Base-by-base conservation (phyloP, 176 grass and related monocot genomes). In the Avena atlantica region DNA sequence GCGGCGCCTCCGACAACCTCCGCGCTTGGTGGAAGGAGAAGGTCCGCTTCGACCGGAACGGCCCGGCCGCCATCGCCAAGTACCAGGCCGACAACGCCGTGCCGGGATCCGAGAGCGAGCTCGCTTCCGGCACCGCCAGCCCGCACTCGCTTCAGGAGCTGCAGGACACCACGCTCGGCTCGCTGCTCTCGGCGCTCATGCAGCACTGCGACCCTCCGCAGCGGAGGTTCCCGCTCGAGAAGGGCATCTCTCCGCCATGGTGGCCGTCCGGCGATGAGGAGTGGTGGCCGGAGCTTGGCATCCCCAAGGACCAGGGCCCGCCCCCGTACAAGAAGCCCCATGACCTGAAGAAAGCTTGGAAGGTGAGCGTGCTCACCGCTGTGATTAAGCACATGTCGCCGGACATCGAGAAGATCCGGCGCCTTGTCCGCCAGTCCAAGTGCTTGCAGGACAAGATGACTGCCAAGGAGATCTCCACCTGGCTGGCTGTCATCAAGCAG, bases 381-480 rank as follows among this genome's bases (percentile, higher is more conserved):
- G 97, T 99, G 15, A 99, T 99, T 85, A 99, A 99, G 87, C 97
- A 99, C 87, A 96, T 99, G 87, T 99, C 94, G 8, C 97, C 97
- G 12, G 94, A 99, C 81, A 94, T 99, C 10, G 97, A 99, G 80
- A 99, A 99, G 90, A 96, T 99, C 61, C 93, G 97, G 7, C 77
- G 97, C 11, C 89, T 99, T 0, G 97, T 96, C 25, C 85, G 97
- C 40, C 94, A 96, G 87, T 96, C 94, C 76, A 99, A 99, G 78
- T 99, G 97, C 80, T 92, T 99, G 67, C 97, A 99, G 67, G 97
- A 99, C 85, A 99, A 99, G 89, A 99, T 99, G 97, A 99, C 97
- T 0, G 97, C 97, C 48, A 99, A 99, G 87, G 97, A 99, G 92
- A 99, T 91, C 59, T 76, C 94, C 40, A 99, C 94, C 12, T 99